A percentile compares a stretch with the other conserved stretches of the same genome.
phyloP scores from a whole-genome alignment of 202 grass and related monocot species.

The Digitaria exilis region DNA sequence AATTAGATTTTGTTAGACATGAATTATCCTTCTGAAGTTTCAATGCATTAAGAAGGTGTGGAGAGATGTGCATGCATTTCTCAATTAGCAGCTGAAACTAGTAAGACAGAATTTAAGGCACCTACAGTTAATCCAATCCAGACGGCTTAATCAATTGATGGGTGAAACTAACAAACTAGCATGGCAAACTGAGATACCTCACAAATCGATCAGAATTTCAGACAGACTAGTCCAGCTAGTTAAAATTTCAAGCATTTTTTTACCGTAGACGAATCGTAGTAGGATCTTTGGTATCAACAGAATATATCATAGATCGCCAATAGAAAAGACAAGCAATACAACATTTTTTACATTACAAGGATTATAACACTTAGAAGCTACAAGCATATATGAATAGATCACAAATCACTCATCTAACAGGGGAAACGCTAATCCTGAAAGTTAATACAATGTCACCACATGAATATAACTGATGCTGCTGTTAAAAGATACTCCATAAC shows the following conservation, averaged over 20 bases:
- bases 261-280: not conserved
- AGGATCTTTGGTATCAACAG: not conserved
- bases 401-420: not conserved
- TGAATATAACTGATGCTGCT: not conserved
- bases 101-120: not conserved
- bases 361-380: not conserved
- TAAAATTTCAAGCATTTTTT: constrained; percentile 16
- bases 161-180: constrained; percentile 37
- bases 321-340: not conserved
- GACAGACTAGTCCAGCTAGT: not conserved
- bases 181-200: constrained; percentile 7
- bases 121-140: constrained; percentile 15
- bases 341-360: not conserved
- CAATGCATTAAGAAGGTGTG: not conserved
- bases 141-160: constrained; percentile 24
- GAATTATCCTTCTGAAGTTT: not conserved
- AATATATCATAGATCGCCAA: not conserved
- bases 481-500: not conserved
- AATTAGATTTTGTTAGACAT: not conserved
- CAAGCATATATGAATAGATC: not conserved
- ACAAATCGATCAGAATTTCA: not conserved
- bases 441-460: not conserved
- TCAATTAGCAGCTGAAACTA: constrained; percentile 33
- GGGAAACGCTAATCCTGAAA: not conserved
- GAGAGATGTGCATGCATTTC: not conserved